Evolutionary conservation across 768 basidiomycete species (phyloP), one percentile per base, ranked within the genome.

Genomic region (Lactifluus volemus): DNA sequence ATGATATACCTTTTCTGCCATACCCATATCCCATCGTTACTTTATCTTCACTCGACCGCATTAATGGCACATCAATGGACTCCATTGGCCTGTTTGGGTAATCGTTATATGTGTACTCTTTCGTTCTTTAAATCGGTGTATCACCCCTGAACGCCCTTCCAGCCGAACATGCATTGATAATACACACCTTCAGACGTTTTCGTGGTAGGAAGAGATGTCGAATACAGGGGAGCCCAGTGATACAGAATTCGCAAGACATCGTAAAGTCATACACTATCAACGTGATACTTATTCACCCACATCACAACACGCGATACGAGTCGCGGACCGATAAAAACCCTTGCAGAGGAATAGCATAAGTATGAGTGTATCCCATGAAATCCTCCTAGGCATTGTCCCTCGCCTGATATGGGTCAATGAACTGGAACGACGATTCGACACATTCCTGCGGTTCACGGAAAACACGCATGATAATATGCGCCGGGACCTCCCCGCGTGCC

Each of bases 361-460:
- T 51, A 34, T 7, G 30, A 12, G 38, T 17, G 21, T 36, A 55
- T 38, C 14, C 36, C 19, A 17, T 19, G 14, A 30, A 17, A 14
- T 45, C 8, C 29, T 51, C n/a, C 49, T 61, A 57, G 36, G n/a
- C 17, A 36, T 25, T 34, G 15, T 52, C 44, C 38, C 55, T 48
- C 14, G 44, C 30, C 21, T 45, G 39, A 34, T 52, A 48, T 25
- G 59, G 59, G 17, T 55, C 61, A n/a, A 63, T 58, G 21, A 82
- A 74, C 50, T 76, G 72, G 41, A 72, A 73, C 29, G 78, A 80
- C 25, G 78, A 80, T 71, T 92, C 89, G 15, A 79, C 75, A 68
- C 89, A 91, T 67, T 92, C 88, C 63, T 67, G 73, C 10, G 90
- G 85, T 45, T 81, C 71, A 66, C 82, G 78, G 69, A 92, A 92